Percentiles rank a stretch among this genome's conserved stretches.
phyloP scores from a whole-genome alignment of 331 rosid species.

The Ulmus americana region DNA sequence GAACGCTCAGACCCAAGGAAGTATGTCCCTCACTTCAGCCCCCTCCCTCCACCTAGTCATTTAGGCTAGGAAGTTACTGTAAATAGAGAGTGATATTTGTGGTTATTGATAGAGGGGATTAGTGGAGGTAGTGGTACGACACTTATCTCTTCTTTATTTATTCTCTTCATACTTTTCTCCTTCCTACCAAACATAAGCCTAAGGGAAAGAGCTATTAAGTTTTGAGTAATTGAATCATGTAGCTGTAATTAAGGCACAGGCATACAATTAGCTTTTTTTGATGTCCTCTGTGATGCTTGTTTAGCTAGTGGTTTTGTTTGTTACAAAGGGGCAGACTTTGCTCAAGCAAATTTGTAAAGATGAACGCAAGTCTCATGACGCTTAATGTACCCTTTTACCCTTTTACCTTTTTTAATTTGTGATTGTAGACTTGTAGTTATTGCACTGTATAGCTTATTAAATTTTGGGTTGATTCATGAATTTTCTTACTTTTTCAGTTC shows the following conservation, averaged over 20 bases:
- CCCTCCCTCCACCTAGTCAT: not conserved
- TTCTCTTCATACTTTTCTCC: no score
- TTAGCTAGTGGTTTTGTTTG: not conserved
- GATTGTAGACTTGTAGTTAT: not conserved
- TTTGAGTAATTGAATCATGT: not conserved
- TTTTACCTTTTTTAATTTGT: constrained; percentile 5
- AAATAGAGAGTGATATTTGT: no score
- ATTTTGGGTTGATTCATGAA: constrained; percentile 7
- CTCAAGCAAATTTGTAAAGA: not conserved
- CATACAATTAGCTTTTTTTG: not conserved
- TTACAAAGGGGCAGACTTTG: not conserved
- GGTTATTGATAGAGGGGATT: no score
- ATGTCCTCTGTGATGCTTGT: not conserved
- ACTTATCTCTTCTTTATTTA: no score
- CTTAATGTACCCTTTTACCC: not conserved
- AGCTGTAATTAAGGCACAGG: not conserved
- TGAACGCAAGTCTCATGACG: not conserved
- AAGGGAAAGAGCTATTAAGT: no score
- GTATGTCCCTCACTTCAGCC: constrained; percentile 38
- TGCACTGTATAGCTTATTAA: not conserved
- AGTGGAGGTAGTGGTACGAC: no score
- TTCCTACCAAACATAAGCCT: no score
- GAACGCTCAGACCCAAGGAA: constrained; percentile 44
- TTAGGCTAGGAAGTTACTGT: not conserved
- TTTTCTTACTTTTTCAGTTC: constrained; percentile 39